Base-by-base conservation (phyloP, 306 rosid species). In the Senna tora region DNA sequence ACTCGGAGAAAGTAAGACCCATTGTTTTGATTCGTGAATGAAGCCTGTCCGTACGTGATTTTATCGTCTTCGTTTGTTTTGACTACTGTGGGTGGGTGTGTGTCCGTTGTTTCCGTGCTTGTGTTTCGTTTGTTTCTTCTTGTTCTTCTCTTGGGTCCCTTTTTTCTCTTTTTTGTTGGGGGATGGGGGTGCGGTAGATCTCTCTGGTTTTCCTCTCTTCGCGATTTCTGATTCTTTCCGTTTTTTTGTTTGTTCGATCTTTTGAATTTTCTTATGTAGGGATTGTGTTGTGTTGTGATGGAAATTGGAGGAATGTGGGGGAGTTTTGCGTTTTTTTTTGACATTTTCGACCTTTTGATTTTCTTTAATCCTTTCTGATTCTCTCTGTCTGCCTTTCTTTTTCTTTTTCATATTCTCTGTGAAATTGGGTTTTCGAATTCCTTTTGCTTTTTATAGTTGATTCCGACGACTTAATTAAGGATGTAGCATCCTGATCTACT, bases 31-130 rank as follows among this genome's bases (percentile, higher is more conserved):
- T n/a, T n/a, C n/a, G 25, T 45, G 56, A 46, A 65, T 45, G 56
- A 46, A 65, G 56, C 22, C 53, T 50, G 9, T 56, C 4, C 47
- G 28, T 50, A 19, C 75, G 20, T 22, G 59, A 41, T 78, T n/a
- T n/a, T 72, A 32, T 54, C 16, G 69, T 57, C 79, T 67, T 64
- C 77, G 16, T 80, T 75, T n/a, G n/a, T n/a, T n/a, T n/a, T n/a
- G n/a, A n/a, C n/a, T n/a, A n/a, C n/a, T n/a, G n/a, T n/a, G n/a
- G n/a, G 88, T 82, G 71, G 80, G 88, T 87, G 75, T 25, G 67
- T 80, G 16, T 57, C 46, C 42, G 34, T 63, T 52, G 53, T 67
- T 28, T 13, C 43, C 34, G 49, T 34, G 51, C 7, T 7, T 30
- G 21, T 45, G 32, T 51, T 14, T 57, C 55, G 14, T 49, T 13